A percentile compares a stretch with the other conserved stretches of the same genome.
Conservation (phyloP, 2,329 filamentous ascomycete genomes). For the Fusarium sambucinum region DNA sequence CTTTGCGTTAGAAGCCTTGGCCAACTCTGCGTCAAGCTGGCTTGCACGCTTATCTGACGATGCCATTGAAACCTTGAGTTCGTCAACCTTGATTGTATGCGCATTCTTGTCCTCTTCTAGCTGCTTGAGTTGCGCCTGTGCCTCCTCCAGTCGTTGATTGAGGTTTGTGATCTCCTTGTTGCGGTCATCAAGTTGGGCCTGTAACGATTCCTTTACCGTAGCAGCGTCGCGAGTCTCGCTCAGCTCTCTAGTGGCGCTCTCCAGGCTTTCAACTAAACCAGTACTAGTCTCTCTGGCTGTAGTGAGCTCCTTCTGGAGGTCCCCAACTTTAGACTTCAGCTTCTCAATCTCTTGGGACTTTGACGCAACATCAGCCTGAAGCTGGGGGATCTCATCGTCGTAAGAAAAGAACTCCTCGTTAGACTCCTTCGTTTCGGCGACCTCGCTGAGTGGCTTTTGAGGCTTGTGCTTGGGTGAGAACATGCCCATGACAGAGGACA, state of each 20-base stretch:
- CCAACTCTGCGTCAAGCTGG: constrained; percentile 58
- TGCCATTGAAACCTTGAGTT: constrained; percentile 54
- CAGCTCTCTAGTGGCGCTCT: constrained; percentile 75
- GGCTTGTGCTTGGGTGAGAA: constrained; percentile 63
- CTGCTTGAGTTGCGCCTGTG: constrained; percentile 59
- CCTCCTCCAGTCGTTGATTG: constrained; percentile 61
- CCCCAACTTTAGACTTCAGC: constrained; percentile 76
- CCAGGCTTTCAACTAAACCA: constrained; percentile 74
- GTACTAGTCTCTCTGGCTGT: constrained; percentile 77
- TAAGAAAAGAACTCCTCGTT: constrained; percentile 90
- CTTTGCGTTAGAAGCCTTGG: constrained; percentile 56
- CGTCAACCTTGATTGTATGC: constrained; percentile 51
- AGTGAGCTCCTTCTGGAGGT: constrained; percentile 76
- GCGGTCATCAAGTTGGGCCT: constrained; percentile 63
- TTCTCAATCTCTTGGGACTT: constrained; percentile 77
- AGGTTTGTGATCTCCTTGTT: constrained; percentile 63
- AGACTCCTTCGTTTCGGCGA: constrained; percentile 48
- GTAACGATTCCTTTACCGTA: constrained; percentile 59
- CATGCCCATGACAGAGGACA: constrained; percentile 61
- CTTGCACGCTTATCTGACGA: constrained; percentile 52
- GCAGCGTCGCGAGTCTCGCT: constrained; percentile 59
- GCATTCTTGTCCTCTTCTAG: constrained; percentile 55
- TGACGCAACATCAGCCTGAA: constrained; percentile 80
- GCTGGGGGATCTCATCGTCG: constrained; percentile 84
- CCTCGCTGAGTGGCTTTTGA: constrained; percentile 47